phyloP scores from a whole-genome alignment of 768 basidiomycete genomes.

The Tephrocybe sp. region DNA sequence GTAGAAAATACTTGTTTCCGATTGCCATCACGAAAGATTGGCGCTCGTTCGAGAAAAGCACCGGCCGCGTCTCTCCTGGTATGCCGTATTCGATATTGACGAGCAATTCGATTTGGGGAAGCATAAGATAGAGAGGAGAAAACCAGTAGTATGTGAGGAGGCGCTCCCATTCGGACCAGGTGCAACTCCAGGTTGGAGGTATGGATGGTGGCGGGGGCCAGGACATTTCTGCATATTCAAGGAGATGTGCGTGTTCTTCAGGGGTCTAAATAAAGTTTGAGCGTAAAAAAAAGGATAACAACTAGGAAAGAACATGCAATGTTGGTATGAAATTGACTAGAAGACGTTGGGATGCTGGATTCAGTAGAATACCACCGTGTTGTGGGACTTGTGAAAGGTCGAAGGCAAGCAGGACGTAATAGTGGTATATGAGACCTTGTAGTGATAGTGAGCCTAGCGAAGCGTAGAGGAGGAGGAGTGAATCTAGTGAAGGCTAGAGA shows the following conservation, averaged over 20 bases:
- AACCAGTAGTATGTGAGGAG: constrained; percentile 31
- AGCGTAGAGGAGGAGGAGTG: no score
- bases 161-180: constrained; percentile 26
- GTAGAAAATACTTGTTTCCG: constrained; percentile 18
- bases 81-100: constrained; percentile 28
- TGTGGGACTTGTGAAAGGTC: not conserved
- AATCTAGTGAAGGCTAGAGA: not conserved
- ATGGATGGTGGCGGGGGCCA: constrained; percentile 24
- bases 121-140: constrained; percentile 31
- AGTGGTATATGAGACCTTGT: no score
- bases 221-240: constrained; percentile 18
- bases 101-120: constrained; percentile 34
- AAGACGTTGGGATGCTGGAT: no score
- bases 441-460: no score
- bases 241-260: constrained; percentile 7
- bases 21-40: constrained; percentile 22
- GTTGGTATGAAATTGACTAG: not conserved
- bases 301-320: constrained; percentile 5
- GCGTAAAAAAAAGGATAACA: not conserved
- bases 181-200: constrained; percentile 28
- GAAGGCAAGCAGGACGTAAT: not conserved
- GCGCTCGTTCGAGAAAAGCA: constrained; percentile 25
- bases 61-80: constrained; percentile 28
- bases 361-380: not conserved
- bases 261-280: not conserved